These are phyloP conservation scores for Kazachstania bromeliacearum DNA, from an alignment of 805 yeast species.

Conservation along the genomic window DNA sequence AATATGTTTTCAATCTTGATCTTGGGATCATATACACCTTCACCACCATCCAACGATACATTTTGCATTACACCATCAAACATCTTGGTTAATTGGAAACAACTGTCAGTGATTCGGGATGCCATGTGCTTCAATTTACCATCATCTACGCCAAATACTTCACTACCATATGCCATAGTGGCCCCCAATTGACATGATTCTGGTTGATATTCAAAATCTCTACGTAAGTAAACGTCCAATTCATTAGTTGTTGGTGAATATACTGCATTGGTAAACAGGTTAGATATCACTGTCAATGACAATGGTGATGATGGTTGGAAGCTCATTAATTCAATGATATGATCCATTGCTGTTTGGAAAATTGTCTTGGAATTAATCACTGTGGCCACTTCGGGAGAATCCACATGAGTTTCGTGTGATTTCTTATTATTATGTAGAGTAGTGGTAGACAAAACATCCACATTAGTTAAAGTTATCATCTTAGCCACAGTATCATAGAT, in stretches of 20 bases:
- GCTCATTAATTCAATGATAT: conserved; percentile 34
- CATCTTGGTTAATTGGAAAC: conserved; percentile 35
- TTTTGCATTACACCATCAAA: conserved; percentile 20
- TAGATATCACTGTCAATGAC: conserved; percentile 5
- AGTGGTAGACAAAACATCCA: conserved; percentile 4
- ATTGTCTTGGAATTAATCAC: conserved; percentile 9
- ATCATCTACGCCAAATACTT: neutral
- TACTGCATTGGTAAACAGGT: conserved; percentile 5
- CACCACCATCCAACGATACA: neutral
- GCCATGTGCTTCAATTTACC: conserved; percentile 21
- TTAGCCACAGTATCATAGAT: conserved; percentile 6
- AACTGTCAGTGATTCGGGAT: conserved; percentile 38
- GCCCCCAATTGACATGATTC: conserved; percentile 47
- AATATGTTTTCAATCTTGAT: conserved; percentile 16
- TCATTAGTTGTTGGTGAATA: conserved; percentile 19
- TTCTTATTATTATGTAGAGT: neutral
- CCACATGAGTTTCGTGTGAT: neutral
- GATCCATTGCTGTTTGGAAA: conserved; percentile 31
- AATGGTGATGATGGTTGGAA: conserved; percentile 38
- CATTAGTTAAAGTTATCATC: conserved; percentile 5
- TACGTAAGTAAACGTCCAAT: conserved; percentile 17
- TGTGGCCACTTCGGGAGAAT: neutral
- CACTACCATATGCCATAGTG: conserved; percentile 38
- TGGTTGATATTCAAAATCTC: conserved; percentile 33
- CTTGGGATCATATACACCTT: conserved; percentile 9